Conservation (phyloP, 176 grass and related monocot species). For the Lolium multiflorum region DNA sequence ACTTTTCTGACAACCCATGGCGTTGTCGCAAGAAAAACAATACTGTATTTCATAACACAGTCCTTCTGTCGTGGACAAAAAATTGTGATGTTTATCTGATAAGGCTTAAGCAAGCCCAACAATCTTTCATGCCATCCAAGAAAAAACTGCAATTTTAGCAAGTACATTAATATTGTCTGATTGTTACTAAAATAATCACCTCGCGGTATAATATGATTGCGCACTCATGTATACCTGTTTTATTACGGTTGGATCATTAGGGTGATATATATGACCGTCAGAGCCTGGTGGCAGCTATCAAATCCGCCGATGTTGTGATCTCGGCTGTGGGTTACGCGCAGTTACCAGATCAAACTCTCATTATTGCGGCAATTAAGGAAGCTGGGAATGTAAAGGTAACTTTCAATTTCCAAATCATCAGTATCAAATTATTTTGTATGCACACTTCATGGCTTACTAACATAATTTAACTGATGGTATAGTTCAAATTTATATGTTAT, state of each 20-base stretch:
- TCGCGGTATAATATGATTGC: background rate
- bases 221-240: background rate
- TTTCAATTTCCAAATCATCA: background rate
- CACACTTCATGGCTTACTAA: background rate
- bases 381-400: constrained; percentile 66
- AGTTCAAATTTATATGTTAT: background rate
- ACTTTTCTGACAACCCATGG: background rate
- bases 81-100: background rate
- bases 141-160: background rate
- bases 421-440: background rate
- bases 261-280: constrained; percentile 74
- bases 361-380: constrained; percentile 73
- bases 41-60: background rate
- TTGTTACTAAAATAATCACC: constrained; percentile 1
- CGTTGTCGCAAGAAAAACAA: background rate
- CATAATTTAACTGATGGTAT: background rate
- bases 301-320: constrained; percentile 65
- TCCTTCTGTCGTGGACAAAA: background rate
- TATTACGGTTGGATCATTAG: constrained; percentile 35
- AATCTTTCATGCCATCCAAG: background rate
- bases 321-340: constrained; percentile 61
- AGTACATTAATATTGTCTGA: background rate
- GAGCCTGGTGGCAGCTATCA: constrained; percentile 59
- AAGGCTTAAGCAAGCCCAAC: background rate
- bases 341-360: constrained; percentile 61